Evolutionary conservation across 2,329 filamentous ascomycete genomes (phyloP).

Genomic region (Fusarium kyushuense): DNA sequence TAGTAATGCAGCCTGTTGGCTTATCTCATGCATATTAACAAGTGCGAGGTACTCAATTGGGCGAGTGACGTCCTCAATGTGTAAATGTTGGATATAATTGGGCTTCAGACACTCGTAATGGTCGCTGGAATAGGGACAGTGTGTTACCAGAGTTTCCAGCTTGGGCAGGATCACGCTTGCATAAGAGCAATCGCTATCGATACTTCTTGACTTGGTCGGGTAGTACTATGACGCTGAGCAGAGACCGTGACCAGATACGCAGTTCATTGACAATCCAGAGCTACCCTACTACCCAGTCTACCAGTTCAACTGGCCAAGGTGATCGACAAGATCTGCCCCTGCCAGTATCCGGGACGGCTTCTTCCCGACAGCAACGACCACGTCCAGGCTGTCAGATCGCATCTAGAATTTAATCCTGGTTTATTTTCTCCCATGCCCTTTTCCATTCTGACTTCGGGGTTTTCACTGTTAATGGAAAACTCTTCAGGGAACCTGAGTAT

Average conservation of each 20-base stretch:
- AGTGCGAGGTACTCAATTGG: conserved; percentile 19
- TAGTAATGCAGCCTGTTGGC: not conserved
- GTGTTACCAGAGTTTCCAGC: conserved; percentile 30
- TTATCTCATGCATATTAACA: conserved; percentile 15
- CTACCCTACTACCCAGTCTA: conserved; percentile 38
- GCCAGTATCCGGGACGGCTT: conserved; percentile 41
- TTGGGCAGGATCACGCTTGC: conserved; percentile 15
- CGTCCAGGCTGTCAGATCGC: conserved; percentile 29
- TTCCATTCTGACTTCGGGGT: not conserved
- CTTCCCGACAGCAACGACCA: conserved; percentile 37
- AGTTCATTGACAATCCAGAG: conserved; percentile 37
- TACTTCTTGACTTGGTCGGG: conserved; percentile 27
- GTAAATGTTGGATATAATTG: conserved; percentile 29
- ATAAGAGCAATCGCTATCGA: conserved; percentile 2
- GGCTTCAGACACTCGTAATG: conserved; percentile 16
- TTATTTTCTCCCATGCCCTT: not conserved
- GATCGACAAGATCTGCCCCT: conserved; percentile 49
- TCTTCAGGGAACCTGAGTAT: not conserved
- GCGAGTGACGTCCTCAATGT: conserved; percentile 31
- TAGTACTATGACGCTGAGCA: conserved; percentile 3
- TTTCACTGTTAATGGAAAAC: conserved; percentile 2
- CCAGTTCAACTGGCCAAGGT: conserved; percentile 24
- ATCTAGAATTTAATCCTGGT: conserved; percentile 16
- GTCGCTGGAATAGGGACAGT: conserved; percentile 36
- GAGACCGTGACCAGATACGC: conserved; percentile 11